Conservation (phyloP, 768 basidiomycete species). For the Mycena sanguinolenta region DNA sequence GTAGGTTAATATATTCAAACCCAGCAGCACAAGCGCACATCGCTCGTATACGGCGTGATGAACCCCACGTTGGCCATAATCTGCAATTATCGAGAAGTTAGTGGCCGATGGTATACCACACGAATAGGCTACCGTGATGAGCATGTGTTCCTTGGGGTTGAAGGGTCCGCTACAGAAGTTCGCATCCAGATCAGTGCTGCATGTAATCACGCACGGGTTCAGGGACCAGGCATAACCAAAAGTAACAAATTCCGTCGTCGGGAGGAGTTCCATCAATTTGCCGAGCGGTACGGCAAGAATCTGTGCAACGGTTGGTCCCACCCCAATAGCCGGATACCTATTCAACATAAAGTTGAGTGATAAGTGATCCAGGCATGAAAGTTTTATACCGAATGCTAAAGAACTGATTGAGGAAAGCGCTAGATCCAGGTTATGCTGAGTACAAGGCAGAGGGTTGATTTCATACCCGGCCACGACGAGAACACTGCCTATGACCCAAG, state of each 20-base stretch:
- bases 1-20: slow-evolving; percentile 46
- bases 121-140: too few species aligned
- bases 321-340: too few species aligned
- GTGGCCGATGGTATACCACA: too few species aligned
- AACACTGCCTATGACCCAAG: slow-evolving; percentile 50
- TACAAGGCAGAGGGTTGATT: background rate
- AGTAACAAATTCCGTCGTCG: slow-evolving; percentile 47
- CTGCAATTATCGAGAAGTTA: too few species aligned
- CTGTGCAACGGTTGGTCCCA: slow-evolving; percentile 57
- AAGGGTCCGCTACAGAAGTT: slow-evolving; percentile 64
- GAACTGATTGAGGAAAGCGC: slow-evolving; percentile 47
- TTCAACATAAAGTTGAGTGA: too few species aligned
- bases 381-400: slow-evolving; percentile 43
- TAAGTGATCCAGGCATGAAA: background rate
- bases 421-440: slow-evolving; percentile 8
- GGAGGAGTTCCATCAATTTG: slow-evolving; percentile 51
- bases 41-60: too few species aligned
- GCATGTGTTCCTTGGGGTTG: too few species aligned
- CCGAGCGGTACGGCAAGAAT: slow-evolving; percentile 62
- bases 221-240: slow-evolving; percentile 65
- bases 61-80: too few species aligned
- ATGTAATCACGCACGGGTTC: slow-evolving; percentile 49
- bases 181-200: background rate
- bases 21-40: too few species aligned
- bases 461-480: slow-evolving; percentile 34